phyloP scores from a whole-genome alignment of 2,329 filamentous ascomycete genomes.

The Colletotrichum lupini region DNA sequence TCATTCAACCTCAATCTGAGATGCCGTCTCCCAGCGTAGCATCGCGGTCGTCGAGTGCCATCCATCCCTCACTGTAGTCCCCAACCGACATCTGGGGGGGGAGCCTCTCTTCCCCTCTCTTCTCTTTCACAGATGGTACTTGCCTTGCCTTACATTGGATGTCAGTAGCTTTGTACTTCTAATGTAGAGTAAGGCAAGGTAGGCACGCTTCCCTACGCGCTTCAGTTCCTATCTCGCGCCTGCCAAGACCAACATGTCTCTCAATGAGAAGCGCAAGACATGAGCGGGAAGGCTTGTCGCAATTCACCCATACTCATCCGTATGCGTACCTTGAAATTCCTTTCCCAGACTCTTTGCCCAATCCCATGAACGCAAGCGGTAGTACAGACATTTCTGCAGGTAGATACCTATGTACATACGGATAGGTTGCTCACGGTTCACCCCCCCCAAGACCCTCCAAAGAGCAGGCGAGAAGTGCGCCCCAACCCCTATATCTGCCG shows the following conservation, averaged over 20 bases:
- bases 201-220: neutral
- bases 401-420: no score
- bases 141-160: no score
- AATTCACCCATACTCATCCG: neutral
- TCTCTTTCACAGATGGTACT: neutral
- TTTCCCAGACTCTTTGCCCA: neutral
- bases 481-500: conserved; percentile 29
- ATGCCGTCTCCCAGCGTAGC: neutral
- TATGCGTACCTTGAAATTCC: neutral
- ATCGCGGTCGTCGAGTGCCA: neutral
- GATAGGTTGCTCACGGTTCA: no score
- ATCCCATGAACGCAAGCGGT: neutral
- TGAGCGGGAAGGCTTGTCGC: neutral
- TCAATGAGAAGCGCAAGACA: neutral
- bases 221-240: neutral
- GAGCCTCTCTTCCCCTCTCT: neutral
- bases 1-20: neutral
- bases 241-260: neutral
- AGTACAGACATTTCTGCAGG: neutral
- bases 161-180: no score
- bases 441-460: no score
- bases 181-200: no score
- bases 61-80: neutral
- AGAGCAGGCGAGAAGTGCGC: neutral
- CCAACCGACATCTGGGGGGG: neutral